Evolutionary conservation across 2,329 filamentous ascomycete genomes (phyloP), one percentile per base, ranked within the genome.

Genomic region (Claviceps spartinae): DNA sequence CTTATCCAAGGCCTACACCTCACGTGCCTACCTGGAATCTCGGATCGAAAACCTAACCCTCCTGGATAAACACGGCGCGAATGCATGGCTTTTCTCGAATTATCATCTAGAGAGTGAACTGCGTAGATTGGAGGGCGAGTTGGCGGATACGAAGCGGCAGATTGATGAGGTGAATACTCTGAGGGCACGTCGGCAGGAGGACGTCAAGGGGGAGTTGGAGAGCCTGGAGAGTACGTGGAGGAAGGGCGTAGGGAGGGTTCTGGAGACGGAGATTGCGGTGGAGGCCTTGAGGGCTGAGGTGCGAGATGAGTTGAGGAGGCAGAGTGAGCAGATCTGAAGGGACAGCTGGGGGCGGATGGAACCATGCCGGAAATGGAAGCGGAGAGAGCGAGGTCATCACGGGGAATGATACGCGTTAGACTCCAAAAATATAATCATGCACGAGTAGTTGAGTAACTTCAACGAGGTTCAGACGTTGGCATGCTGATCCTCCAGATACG

Each of bases 81-180:
- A 95, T 66, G 85, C 88, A 9, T 97, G 93, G 91, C 74, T 98
- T 52, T 77, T 95, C 8, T 81, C 81, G 5, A 98, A 98, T 67
- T 80, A 83, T 60, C 81, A 86, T 58, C 67, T 89, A 20, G 91
- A 96, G 69, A 79, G 80, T 44, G 77, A 88, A 43, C 59, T 69
- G 22, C 75, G 76, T 49, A 67, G 67, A 13, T 62, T 94, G 26
- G 91, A 97, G 73, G 73, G 74, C 45, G 88, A 95, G 61, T 73
- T 97, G 48, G 82, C 81, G 14, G 75, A 73, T 41, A 71, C 78
- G 20, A 83, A 82, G 65, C 74, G 77, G 54, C 81, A 86, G 57
- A 77, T 89, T 47, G 89, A 96, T 63, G 65, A 78, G 40, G 73
- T 93, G 9, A 89, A 90, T 58, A 72, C 83, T 54, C 73, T 79